Conservation (phyloP, 2,329 filamentous ascomycete genomes). For the Nemania sp. region DNA sequence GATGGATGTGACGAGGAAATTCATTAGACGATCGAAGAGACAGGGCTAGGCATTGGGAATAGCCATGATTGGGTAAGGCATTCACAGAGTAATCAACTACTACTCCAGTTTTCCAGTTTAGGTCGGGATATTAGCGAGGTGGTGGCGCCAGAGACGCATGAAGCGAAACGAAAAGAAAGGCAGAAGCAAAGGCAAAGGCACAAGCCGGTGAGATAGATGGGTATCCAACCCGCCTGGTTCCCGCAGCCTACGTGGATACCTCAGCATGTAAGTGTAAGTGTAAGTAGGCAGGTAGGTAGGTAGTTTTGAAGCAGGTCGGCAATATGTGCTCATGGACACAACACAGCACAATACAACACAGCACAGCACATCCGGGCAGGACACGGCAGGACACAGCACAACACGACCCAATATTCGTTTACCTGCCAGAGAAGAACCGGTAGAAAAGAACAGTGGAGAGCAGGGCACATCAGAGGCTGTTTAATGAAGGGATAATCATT, state of each 20-base stretch:
- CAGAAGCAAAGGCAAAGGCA: background rate
- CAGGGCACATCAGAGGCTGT: conserved; percentile 4
- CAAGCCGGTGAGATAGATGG: background rate
- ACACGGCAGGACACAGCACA: background rate
- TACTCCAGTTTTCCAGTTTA: conserved; percentile 32
- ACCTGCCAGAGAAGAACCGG: conserved; percentile 10
- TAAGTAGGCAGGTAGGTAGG: background rate
- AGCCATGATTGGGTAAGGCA: conserved; percentile 36
- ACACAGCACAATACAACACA: conserved; percentile 2
- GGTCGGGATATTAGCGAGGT: conserved; percentile 32
- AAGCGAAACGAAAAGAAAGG: conserved; percentile 19
- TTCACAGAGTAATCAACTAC: conserved; percentile 36
- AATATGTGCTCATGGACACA: background rate
- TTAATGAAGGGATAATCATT: conserved; percentile 8
- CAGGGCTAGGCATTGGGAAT: conserved; percentile 28
- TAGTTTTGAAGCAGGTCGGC: background rate
- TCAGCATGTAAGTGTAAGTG: background rate
- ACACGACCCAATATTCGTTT: conserved; percentile 5
- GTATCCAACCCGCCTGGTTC: conserved; percentile 14
- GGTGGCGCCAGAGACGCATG: conserved; percentile 33
- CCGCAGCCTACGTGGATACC: conserved; percentile 17
- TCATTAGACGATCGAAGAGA: conserved; percentile 27
- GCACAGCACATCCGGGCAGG: conserved; percentile 5
- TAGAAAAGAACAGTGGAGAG: background rate
- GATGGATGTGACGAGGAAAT: conserved; percentile 30